Evolutionary conservation across 768 basidiomycete species (phyloP), one percentile per base, ranked within the genome.

Genomic region (Kwoniella sp.): DNA sequence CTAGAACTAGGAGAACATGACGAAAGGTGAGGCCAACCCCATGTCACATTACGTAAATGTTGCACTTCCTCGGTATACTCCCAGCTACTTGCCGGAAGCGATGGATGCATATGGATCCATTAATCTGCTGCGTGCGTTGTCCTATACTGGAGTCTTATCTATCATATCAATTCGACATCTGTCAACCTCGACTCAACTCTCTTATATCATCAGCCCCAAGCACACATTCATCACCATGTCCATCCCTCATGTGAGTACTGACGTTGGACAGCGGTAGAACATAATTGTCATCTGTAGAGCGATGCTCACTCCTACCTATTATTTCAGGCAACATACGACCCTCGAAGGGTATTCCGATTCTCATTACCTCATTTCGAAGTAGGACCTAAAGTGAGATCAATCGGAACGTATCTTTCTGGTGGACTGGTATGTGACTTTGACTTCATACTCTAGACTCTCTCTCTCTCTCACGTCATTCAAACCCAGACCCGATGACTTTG

Each of bases 381-480:
- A 3, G 89, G 88, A 58, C 90, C 84, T 78, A 87, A 92, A 80
- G 87, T 88, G 66, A 83, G 93, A 26, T 86, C 90, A 1, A 83
- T 91, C 21, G 92, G 93, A 21, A 89, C 97, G 12, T 97, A 97
- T 79, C 82, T 92, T 60, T 90, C 93, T 1, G 95, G 95, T 46
- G 94, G 88, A 53, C 83, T 99, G 67, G 94, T 98, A 77, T 68
- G 92, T 85, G n/a, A 26, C 21, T 10, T 29, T 44, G 17, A 49
- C 15, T 22, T 19, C 50, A 25, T 48, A 22, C n/a, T n/a, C n/a
- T n/a, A n/a, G n/a, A n/a, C n/a, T n/a, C n/a, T n/a, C n/a, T n/a
- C n/a, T n/a, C n/a, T n/a, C n/a, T n/a, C n/a, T n/a, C n/a, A n/a
- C n/a, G n/a, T n/a, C n/a, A n/a, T n/a, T n/a, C n/a, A n/a, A n/a